Conservation (phyloP, 768 basidiomycete genomes). For the Lactarius sanguifluus region DNA sequence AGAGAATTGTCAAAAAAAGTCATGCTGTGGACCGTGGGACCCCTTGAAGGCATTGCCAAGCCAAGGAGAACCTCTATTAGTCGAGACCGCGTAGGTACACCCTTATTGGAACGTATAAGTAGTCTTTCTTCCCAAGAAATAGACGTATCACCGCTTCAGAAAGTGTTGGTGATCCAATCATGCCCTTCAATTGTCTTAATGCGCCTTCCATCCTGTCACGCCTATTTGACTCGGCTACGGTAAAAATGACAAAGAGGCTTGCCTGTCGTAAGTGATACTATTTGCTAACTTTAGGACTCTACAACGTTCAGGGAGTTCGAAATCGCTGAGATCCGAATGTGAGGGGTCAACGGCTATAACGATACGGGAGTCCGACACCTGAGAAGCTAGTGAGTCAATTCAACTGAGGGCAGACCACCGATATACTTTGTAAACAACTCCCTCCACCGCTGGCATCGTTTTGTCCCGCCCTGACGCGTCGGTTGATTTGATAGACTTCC, state of each 20-base stretch:
- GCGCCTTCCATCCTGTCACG: slow-evolving; percentile 79
- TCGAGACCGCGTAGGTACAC: slow-evolving; percentile 41
- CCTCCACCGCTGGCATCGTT: slow-evolving; percentile 50
- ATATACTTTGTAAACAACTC: slow-evolving; percentile 81
- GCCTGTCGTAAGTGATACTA: slow-evolving; percentile 89
- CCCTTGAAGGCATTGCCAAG: slow-evolving; percentile 48
- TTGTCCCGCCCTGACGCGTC: slow-evolving; percentile 39
- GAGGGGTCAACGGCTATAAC: slow-evolving; percentile 74
- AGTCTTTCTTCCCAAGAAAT: background rate
- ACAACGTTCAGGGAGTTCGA: slow-evolving; percentile 84
- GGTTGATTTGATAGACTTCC: slow-evolving; percentile 46
- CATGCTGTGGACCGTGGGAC: slow-evolving; percentile 42
- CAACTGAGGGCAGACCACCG: background rate
- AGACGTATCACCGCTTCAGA: slow-evolving; percentile 21
- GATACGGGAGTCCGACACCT: slow-evolving; percentile 82
- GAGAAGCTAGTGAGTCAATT: background rate
- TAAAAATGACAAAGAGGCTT: slow-evolving; percentile 9
- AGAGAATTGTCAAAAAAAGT: slow-evolving; percentile 72
- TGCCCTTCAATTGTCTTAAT: slow-evolving; percentile 61
- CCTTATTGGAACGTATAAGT: slow-evolving; percentile 21
- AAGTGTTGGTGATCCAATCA: slow-evolving; percentile 33
- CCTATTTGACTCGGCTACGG: background rate
- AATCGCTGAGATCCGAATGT: slow-evolving; percentile 57
- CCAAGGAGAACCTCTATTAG: slow-evolving; percentile 74
- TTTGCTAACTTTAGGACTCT: slow-evolving; percentile 88